Conservation (phyloP, 768 basidiomycete genomes). For the Russula compacta region DNA sequence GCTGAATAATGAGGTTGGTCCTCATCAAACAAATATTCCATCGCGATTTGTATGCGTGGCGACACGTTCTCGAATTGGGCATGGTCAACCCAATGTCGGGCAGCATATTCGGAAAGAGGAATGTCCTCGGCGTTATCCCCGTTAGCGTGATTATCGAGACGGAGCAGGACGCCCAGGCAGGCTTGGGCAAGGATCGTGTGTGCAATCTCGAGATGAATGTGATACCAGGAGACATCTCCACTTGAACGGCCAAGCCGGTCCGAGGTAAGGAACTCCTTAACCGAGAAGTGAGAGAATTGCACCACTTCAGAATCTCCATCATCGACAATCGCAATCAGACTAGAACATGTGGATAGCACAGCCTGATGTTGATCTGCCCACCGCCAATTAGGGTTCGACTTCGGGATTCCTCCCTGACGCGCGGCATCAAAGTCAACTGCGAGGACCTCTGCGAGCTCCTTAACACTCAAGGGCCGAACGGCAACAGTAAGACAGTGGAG, state of each 20-base stretch:
- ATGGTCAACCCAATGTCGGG: neutral
- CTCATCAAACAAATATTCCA: neutral
- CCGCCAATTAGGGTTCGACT: neutral
- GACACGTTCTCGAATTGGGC: neutral
- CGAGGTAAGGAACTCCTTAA: constrained; percentile 6
- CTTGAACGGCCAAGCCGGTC: neutral
- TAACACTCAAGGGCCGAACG: neutral
- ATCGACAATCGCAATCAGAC: neutral
- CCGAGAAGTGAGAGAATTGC: constrained; percentile 7
- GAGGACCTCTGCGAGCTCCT: constrained; percentile 7
- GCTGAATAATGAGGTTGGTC: neutral
- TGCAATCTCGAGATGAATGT: neutral
- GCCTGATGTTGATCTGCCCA: neutral
- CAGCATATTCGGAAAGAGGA: neutral
- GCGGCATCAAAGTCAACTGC: constrained; percentile 2
- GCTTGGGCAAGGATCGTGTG: constrained; percentile 1
- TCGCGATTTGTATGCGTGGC: neutral
- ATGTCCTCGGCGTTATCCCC: too few species aligned
- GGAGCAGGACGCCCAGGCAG: neutral
- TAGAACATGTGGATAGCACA: constrained; percentile 1
- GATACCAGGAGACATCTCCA: neutral
- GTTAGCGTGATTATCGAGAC: neutral
- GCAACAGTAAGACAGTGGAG: constrained; percentile 7
- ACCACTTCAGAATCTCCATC: neutral
- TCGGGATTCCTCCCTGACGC: neutral